Conservation (phyloP, 768 basidiomycete genomes). For the Lactarius evosmus region DNA sequence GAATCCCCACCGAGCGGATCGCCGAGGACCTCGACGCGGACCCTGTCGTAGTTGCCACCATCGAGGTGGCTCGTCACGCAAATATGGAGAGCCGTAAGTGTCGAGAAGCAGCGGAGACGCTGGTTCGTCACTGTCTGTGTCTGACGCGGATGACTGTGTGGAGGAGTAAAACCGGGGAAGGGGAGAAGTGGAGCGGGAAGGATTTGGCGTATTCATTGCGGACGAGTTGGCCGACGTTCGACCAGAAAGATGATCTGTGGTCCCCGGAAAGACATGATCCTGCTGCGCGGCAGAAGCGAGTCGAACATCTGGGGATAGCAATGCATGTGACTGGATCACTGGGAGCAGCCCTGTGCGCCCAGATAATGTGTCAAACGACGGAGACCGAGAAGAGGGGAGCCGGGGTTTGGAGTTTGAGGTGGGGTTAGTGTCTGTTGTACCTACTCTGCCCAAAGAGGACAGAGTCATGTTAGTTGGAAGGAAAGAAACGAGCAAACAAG, state of each 20-base stretch:
- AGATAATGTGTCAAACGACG: background rate
- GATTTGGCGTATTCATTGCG: conserved; percentile 46
- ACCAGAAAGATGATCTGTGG: conserved; percentile 3
- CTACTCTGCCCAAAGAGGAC: conserved; percentile 7
- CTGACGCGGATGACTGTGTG: conserved; percentile 54
- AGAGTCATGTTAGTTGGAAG: conserved; percentile 9
- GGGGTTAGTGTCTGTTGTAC: conserved; percentile 29
- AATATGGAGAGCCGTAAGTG: conserved; percentile 30
- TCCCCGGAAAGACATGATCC: conserved; percentile 4
- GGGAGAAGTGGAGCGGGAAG: conserved; percentile 63
- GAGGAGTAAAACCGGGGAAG: conserved; percentile 51
- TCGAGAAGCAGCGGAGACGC: conserved; percentile 41
- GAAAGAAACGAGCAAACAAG: conserved; percentile 4
- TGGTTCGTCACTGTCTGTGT: conserved; percentile 61
- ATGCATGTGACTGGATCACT: conserved; percentile 28
- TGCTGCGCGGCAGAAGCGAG: conserved; percentile 2
- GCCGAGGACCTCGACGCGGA: conserved; percentile 50
- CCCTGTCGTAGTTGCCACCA: conserved; percentile 51
- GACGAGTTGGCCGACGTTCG: conserved; percentile 34
- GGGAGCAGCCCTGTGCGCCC: background rate
- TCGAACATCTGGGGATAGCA: conserved; percentile 3
- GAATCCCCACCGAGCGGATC: conserved; percentile 42
- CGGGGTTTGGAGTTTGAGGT: background rate
- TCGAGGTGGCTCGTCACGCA: conserved; percentile 42
- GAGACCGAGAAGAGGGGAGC: background rate